These are phyloP conservation scores for Aspergillus indologenus DNA, from an alignment of 495 filamentous ascomycete genomes.

Conservation along the genomic window DNA sequence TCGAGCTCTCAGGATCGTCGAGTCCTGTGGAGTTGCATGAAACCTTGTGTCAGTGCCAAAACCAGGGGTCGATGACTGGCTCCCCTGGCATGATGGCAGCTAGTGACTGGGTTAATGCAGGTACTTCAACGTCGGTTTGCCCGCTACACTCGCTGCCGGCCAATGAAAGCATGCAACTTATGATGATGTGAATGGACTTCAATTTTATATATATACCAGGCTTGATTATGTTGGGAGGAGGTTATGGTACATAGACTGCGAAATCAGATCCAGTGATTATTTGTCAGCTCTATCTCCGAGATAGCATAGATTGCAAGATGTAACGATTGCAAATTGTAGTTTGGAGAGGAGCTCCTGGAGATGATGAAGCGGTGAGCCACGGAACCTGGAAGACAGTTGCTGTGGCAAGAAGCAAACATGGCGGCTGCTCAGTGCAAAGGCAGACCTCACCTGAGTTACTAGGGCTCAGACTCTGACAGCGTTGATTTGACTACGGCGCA, in stretches of 20 bases:
- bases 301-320: not conserved
- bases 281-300: not conserved
- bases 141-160: not conserved
- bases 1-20: not conserved
- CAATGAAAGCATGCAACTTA: not conserved
- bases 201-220: constrained; percentile 1
- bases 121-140: not conserved
- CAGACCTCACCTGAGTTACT: not conserved
- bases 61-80: not conserved
- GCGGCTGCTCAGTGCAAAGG: not conserved
- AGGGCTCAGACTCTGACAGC: too few relatives aligned
- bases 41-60: constrained; percentile 2
- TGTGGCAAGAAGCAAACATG: not conserved
- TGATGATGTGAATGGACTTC: not conserved
- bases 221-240: not conserved
- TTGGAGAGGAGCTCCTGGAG: not conserved
- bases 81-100: not conserved
- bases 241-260: not conserved
- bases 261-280: not conserved
- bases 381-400: not conserved
- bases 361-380: not conserved
- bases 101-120: not conserved
- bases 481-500: too few relatives aligned
- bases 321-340: not conserved
- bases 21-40: constrained; percentile 4